phyloP scores from a whole-genome alignment of 768 basidiomycete species.

The Daedalea quercina region DNA sequence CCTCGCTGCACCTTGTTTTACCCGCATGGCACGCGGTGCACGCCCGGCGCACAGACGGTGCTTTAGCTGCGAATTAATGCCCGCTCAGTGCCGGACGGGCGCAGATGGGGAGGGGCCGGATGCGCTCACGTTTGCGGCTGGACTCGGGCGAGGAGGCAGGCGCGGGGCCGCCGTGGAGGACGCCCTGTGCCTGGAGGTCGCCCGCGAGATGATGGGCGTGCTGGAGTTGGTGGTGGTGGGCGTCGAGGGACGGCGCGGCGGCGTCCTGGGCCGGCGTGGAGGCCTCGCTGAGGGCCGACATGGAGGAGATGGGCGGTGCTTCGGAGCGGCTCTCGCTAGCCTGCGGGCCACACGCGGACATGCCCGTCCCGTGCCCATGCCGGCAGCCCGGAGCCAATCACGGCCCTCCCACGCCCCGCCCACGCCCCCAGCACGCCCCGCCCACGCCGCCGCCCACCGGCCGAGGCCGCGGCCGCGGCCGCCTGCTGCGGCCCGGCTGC shows the following conservation, averaged over 20 bases:
- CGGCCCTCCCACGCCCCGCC: background rate
- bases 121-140: conserved; percentile 58
- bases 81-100: conserved; percentile 13
- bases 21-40: conserved; percentile 79
- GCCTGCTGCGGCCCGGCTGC: conserved; percentile 1
- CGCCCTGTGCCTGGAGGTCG: conserved; percentile 31
- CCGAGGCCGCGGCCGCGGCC: no score
- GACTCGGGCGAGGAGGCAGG: conserved; percentile 22
- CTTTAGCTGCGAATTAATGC: conserved; percentile 49
- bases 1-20: conserved; percentile 79
- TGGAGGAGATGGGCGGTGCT: conserved; percentile 39
- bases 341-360: conserved; percentile 6
- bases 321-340: conserved; percentile 12
- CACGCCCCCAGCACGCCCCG: background rate
- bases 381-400: background rate
- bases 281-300: conserved; percentile 74
- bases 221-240: conserved; percentile 44
- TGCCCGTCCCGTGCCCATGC: conserved; percentile 5
- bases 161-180: conserved; percentile 17
- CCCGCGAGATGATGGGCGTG: conserved; percentile 25
- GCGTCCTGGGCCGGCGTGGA: conserved; percentile 62
- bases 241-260: conserved; percentile 53
- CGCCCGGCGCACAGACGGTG: conserved; percentile 74
- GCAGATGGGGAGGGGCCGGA: conserved; percentile 2
- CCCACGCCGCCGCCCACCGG: no score